Percentiles rank a stretch among this genome's conserved stretches.
phyloP scores from a whole-genome alignment of 202 grass and related monocot genomes.

The Panicum hallii region DNA sequence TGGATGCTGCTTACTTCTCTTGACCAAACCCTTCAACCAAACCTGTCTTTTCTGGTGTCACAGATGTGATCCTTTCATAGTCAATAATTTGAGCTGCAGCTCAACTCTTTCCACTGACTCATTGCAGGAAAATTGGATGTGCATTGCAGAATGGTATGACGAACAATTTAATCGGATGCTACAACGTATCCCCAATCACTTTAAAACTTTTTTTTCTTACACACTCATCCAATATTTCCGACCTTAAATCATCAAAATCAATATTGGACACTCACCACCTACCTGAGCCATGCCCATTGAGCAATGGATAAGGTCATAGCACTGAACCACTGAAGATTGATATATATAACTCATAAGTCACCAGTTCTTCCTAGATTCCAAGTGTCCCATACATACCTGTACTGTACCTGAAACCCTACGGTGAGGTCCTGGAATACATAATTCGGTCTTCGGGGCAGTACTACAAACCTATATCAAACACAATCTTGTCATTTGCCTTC shows the following conservation, averaged over 20 bases:
- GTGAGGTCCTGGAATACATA: neutral
- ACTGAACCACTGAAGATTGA: neutral
- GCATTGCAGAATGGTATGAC: neutral
- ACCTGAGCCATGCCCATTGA: neutral
- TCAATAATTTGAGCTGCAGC: neutral
- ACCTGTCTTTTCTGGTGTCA: constrained; percentile 42
- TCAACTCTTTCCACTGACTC: neutral
- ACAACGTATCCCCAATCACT: neutral
- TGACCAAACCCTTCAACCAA: constrained; percentile 35
- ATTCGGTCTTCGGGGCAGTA: neutral
- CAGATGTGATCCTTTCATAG: neutral
- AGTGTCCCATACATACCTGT: neutral
- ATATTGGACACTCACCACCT: neutral
- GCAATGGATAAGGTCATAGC: constrained; percentile 5
- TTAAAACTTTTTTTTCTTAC: neutral
- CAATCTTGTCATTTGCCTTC: neutral
- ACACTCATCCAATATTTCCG: neutral
- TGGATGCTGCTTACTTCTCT: constrained; percentile 11
- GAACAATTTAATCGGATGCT: constrained; percentile 6
- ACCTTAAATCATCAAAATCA: neutral
- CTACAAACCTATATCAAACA: constrained; percentile 7
- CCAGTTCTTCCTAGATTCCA: neutral
- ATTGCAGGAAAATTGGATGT: neutral
- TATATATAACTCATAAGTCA: constrained; percentile 1
- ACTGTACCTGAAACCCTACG: neutral